These are phyloP conservation scores for Gnetum montanum DNA, from an alignment of 75 land plant species.

Conservation along the genomic window DNA sequence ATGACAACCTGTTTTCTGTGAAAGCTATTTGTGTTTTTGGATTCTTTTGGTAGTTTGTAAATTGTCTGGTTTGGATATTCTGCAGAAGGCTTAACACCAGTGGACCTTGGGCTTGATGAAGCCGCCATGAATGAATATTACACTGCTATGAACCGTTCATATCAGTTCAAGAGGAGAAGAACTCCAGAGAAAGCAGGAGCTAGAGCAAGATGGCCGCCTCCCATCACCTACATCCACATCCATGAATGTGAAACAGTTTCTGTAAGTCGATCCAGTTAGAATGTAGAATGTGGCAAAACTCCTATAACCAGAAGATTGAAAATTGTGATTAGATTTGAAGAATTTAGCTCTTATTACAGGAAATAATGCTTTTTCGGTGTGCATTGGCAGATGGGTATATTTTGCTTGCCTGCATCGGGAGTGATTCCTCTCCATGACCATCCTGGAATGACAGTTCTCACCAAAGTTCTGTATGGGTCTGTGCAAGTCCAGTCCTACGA, in stretches of 20 bases:
- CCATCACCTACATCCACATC: slow-evolving; percentile 84
- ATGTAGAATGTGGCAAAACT: not conserved
- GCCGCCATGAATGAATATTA: too few species aligned
- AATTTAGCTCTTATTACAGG: not conserved
- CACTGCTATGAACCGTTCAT: too few species aligned
- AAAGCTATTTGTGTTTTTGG: too few species aligned
- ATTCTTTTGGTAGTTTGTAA: too few species aligned
- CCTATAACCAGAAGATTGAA: not conserved
- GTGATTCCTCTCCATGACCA: slow-evolving; percentile 40
- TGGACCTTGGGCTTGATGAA: too few species aligned
- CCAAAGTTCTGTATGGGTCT: slow-evolving; percentile 47
- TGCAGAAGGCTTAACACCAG: too few species aligned
- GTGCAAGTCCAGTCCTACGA: slow-evolving; percentile 36
- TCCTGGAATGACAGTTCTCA: slow-evolving; percentile 45
- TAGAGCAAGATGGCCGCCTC: too few species aligned
- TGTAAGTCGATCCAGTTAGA: slow-evolving; percentile 46
- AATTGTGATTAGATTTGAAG: not conserved
- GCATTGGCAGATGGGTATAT: slow-evolving; percentile 49
- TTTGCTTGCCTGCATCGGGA: slow-evolving; percentile 52
- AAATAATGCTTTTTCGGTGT: not conserved
- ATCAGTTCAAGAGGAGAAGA: too few species aligned
- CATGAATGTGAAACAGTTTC: slow-evolving; percentile 88
- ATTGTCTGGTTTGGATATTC: too few species aligned
- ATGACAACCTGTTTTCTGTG: too few species aligned
- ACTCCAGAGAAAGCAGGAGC: too few species aligned